A percentile compares a stretch with the other conserved stretches of the same genome.
phyloP scores from a whole-genome alignment of 352 stramenopile genomes.

The Globisporangium viniferum region DNA sequence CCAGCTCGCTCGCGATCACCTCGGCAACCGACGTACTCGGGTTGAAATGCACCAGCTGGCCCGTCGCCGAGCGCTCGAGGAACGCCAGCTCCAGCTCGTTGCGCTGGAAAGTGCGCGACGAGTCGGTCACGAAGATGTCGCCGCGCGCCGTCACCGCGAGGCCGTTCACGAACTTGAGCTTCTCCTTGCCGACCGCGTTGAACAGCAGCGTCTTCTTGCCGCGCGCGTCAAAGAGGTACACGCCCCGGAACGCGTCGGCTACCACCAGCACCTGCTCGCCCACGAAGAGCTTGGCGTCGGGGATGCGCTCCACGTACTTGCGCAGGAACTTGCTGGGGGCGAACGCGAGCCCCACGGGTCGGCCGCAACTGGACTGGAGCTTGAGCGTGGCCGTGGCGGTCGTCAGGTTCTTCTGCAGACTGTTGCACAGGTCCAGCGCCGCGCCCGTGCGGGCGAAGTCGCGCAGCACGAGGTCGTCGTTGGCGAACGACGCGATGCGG shows the following conservation, averaged over 20 bases:
- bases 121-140: slow-evolving; percentile 58
- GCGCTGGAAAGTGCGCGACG: slow-evolving; percentile 45
- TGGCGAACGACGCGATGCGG: slow-evolving; percentile 43
- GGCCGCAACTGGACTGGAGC: slow-evolving; percentile 45
- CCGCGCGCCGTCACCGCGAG: slow-evolving; percentile 40
- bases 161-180: slow-evolving; percentile 43
- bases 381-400: slow-evolving; percentile 9
- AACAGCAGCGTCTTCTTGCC: slow-evolving; percentile 56
- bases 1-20: slow-evolving; percentile 30
- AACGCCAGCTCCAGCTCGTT: slow-evolving; percentile 44
- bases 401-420: neutral
- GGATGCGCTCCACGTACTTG: slow-evolving; percentile 45
- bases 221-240: slow-evolving; percentile 52
- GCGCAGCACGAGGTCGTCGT: slow-evolving; percentile 27
- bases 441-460: slow-evolving; percentile 51
- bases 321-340: slow-evolving; percentile 30
- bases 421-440: slow-evolving; percentile 26
- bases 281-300: slow-evolving; percentile 34
- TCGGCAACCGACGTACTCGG: slow-evolving; percentile 22
- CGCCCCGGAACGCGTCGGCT: slow-evolving; percentile 57
- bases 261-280: slow-evolving; percentile 54
- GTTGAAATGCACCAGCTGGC: slow-evolving; percentile 52
- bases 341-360: slow-evolving; percentile 50
- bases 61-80: slow-evolving; percentile 40
- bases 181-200: slow-evolving; percentile 34